A percentile compares a stretch with the other conserved stretches of the same genome.
Evolutionary conservation across 2,329 filamentous ascomycete genomes (phyloP).

Genomic region (Tolypocladium ophioglossoides): DNA sequence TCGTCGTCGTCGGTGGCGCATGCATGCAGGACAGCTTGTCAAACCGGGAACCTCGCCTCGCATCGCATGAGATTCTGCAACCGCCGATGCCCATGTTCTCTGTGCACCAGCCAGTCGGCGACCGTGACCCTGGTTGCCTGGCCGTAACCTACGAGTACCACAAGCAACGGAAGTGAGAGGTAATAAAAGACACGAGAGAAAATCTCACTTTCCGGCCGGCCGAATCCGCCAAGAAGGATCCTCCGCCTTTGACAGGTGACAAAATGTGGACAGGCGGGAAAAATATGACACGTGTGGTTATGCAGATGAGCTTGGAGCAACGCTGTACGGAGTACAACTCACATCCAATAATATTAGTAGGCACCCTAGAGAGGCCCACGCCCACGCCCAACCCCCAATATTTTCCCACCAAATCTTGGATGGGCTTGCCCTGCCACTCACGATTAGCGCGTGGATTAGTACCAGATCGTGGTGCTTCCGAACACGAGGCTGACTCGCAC

Average conservation of each 20-base stretch:
- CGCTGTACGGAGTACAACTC: neutral
- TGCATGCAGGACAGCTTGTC: slow-evolving; percentile 2
- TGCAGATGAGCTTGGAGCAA: neutral
- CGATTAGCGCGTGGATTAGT: neutral
- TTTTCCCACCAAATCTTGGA: neutral
- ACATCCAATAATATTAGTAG: neutral
- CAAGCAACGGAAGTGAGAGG: neutral
- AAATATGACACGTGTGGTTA: neutral
- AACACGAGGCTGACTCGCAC: neutral
- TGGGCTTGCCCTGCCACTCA: too few relatives aligned
- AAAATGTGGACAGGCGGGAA: neutral
- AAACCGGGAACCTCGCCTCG: neutral
- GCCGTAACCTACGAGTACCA: neutral
- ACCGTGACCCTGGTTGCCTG: neutral
- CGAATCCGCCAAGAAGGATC: neutral
- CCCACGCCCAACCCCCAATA: neutral
- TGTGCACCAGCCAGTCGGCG: neutral
- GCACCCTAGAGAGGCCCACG: too few relatives aligned
- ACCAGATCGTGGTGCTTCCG: neutral
- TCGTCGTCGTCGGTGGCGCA: neutral
- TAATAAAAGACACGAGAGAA: neutral
- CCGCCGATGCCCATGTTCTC: neutral
- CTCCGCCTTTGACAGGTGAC: neutral
- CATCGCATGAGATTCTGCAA: slow-evolving; percentile 1
- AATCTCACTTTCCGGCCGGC: neutral